Conservation (phyloP, 352 stramenopile genomes). For the Pythium guiyangense region DNA sequence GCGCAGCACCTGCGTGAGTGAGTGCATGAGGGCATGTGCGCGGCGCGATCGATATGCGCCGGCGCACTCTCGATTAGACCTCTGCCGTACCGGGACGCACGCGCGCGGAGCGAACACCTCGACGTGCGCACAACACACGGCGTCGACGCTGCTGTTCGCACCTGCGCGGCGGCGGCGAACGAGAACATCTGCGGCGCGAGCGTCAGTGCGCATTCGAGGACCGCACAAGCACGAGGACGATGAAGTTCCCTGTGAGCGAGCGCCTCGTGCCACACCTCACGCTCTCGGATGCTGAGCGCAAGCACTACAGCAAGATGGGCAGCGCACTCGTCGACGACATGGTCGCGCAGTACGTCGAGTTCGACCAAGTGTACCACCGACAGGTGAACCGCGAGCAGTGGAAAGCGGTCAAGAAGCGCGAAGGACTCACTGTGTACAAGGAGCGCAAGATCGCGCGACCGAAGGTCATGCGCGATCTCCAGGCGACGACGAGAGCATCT, state of each 20-base stretch:
- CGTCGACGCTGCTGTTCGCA: no score
- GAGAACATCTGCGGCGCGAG: no score
- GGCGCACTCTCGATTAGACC: no score
- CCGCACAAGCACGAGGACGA: background rate
- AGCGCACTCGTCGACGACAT: slow-evolving; percentile 26
- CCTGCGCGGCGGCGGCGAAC: no score
- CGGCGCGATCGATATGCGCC: no score
- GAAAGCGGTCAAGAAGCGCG: slow-evolving; percentile 13
- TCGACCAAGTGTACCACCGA: slow-evolving; percentile 5
- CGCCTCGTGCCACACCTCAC: slow-evolving; percentile 18
- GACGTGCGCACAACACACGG: no score
- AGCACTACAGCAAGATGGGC: slow-evolving; percentile 22
- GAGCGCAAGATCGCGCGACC: slow-evolving; percentile 11
- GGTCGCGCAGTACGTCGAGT: slow-evolving; percentile 15
- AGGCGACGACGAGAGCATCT: background rate
- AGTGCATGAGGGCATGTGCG: no score
- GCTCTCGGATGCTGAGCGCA: slow-evolving; percentile 21
- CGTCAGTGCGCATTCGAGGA: no score
- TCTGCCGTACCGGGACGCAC: no score
- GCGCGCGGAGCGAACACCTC: no score
- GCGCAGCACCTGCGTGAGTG: no score
- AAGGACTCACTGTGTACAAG: slow-evolving; percentile 16
- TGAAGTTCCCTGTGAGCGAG: slow-evolving; percentile 20
- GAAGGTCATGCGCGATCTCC: slow-evolving; percentile 5
- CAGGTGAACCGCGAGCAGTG: slow-evolving; percentile 12